Base-by-base conservation (phyloP, 179 eudicot species). In the Dionaea muscipula region DNA sequence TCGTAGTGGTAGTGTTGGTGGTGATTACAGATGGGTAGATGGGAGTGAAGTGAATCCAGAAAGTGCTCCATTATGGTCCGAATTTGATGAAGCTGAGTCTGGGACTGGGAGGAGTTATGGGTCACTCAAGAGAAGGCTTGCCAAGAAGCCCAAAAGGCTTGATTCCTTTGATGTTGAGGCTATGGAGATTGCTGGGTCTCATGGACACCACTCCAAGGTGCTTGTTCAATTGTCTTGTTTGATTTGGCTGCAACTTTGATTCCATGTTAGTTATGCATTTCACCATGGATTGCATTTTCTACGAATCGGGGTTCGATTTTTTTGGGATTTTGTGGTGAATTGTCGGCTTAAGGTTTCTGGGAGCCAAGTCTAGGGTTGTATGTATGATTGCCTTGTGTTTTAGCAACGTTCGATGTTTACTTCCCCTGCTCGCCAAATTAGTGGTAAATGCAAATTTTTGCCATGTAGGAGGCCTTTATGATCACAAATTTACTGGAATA, bases 81-180 rank as follows among this genome's bases (percentile, higher is more conserved):
- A 62, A 53, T 22, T 55, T 23, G 82, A 68, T 16, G 81, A 73
- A 22, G 73, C 65, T n/a, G 78, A 71, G 5, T 60, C 35, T 31
- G 35, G 10, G 35, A 25, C 44, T 4, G 71, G 62, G 55, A 77
- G 60, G 24, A 67, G 57, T 12, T 75, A 52, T 76, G 84, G 85
- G 22, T 70, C 78, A 55, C 47, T 77, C 13, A 87, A 80, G 52
- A 82, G 84, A 69, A 80, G 94, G 81, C 82, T 91, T 44, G 44
- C 62, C n/a, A 84, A 80, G 75, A 86, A 72, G 79, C 83, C 85
- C 51, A 87, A 58, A 57, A 82, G 98, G 61, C 72, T 80, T 57
- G 82, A 91, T 68, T 91, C 98, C 7, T 71, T 91, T 17, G 95
- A 87, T 81, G 98, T 84, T 62, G 98, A 87, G 72, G 82, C 98